A percentile compares a stretch with the other conserved stretches of the same genome.
These are phyloP conservation scores for Rubus idaeus DNA, from an alignment of 306 rosid species.

Conservation along the genomic window DNA sequence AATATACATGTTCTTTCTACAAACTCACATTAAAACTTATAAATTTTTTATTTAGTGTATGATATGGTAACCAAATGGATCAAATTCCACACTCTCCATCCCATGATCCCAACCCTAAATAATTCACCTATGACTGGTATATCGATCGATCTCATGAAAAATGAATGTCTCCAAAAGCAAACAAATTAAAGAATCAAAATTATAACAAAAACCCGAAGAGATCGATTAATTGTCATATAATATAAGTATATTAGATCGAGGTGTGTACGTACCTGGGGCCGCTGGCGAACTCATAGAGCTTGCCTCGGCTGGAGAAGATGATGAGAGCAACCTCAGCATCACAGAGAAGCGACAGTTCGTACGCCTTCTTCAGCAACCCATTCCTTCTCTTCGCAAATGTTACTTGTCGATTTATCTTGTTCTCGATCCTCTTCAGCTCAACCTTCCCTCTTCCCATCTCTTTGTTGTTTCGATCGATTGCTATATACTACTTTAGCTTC, in stretches of 20 bases:
- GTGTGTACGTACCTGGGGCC: conserved; percentile 41
- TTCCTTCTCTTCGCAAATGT: conserved; percentile 82
- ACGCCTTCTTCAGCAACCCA: conserved; percentile 81
- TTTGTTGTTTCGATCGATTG: neutral
- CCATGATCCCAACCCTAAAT: neutral
- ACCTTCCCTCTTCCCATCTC: conserved; percentile 85
- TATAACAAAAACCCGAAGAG: neutral
- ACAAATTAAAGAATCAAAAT: too few relatives aligned
- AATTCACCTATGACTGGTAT: neutral
- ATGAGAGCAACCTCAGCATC: conserved; percentile 86
- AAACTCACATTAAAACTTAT: too few relatives aligned
- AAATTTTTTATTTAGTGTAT: neutral
- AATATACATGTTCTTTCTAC: too few relatives aligned
- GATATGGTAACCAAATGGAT: neutral
- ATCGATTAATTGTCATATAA: neutral
- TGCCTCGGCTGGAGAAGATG: conserved; percentile 74
- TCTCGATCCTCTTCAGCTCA: conserved; percentile 86
- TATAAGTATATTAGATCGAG: neutral
- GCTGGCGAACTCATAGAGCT: conserved; percentile 84
- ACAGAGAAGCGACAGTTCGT: conserved; percentile 78
- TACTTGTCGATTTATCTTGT: conserved; percentile 78
- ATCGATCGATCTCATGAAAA: neutral
- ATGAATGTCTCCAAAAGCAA: neutral
- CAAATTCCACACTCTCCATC: neutral
- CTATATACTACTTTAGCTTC: neutral